These are phyloP conservation scores for Tothia fuscella DNA, from an alignment of 2,329 filamentous ascomycete species.

Conservation along the genomic window DNA sequence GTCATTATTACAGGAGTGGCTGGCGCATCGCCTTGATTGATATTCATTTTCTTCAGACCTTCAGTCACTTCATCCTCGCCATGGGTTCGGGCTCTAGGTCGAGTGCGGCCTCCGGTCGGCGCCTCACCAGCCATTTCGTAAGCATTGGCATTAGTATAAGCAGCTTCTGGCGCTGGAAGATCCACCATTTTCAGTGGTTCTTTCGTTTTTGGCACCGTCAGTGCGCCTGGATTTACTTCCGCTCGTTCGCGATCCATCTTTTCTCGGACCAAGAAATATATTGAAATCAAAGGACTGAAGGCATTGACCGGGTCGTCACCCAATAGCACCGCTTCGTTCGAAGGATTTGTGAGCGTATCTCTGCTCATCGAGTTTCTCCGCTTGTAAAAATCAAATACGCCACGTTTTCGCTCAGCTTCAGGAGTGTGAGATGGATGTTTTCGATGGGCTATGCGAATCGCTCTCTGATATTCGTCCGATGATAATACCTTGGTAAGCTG, in stretches of 20 bases:
- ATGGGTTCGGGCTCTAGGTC: slow-evolving; percentile 81
- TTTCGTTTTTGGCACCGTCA: slow-evolving; percentile 44
- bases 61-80: slow-evolving; percentile 85
- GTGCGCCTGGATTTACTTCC: slow-evolving; percentile 47
- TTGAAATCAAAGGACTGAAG: slow-evolving; percentile 80
- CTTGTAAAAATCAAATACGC: slow-evolving; percentile 97
- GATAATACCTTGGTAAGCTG: slow-evolving; percentile 80
- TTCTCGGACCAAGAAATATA: slow-evolving; percentile 93
- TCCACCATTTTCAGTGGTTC: slow-evolving; percentile 55
- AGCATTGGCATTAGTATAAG: slow-evolving; percentile 72
- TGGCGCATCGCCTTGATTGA: slow-evolving; percentile 36
- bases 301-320: slow-evolving; percentile 85
- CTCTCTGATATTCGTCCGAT: slow-evolving; percentile 86
- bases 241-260: slow-evolving; percentile 70
- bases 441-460: slow-evolving; percentile 57
- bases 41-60: slow-evolving; percentile 52
- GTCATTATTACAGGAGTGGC: slow-evolving; percentile 40
- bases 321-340: slow-evolving; percentile 69
- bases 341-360: slow-evolving; percentile 75
- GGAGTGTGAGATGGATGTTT: slow-evolving; percentile 50
- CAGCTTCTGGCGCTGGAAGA: slow-evolving; percentile 68
- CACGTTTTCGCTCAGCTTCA: slow-evolving; percentile 65
- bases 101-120: slow-evolving; percentile 68
- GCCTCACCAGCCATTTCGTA: slow-evolving; percentile 88
- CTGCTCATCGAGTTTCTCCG: slow-evolving; percentile 81